Conservation (phyloP, 148 eudicot genomes). For the Vaccinium darrowii region DNA sequence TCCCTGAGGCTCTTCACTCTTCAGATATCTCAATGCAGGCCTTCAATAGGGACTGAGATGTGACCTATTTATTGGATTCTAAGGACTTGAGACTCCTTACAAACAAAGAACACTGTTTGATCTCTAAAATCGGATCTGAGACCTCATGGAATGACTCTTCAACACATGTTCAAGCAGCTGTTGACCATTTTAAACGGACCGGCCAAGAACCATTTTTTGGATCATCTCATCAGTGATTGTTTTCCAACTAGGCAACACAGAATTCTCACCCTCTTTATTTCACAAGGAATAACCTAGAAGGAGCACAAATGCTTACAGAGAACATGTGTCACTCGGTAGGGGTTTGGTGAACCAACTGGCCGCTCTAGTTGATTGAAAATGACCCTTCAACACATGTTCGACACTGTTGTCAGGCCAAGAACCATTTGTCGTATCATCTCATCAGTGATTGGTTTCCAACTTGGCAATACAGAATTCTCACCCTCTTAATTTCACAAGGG, state of each 20-base stretch:
- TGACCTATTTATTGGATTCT: not conserved
- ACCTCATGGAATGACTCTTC: not conserved
- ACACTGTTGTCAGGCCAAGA: not conserved
- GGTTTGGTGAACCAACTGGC: not conserved
- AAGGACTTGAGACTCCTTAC: not conserved
- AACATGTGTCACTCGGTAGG: not conserved
- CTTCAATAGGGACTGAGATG: not conserved
- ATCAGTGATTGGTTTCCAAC: not conserved
- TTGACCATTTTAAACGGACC: not conserved
- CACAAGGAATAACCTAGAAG: not conserved
- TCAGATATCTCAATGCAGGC: not conserved
- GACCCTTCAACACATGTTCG: not conserved
- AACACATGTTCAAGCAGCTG: not conserved
- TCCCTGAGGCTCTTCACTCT: constrained; percentile 5
- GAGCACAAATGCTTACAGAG: not conserved
- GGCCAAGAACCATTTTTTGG: not conserved
- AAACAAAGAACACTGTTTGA: not conserved
- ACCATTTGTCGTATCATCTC: not conserved
- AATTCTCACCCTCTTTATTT: not conserved
- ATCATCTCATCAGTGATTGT: not conserved
- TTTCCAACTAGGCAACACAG: not conserved
- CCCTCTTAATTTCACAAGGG: not conserved
- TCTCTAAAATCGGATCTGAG: not conserved
- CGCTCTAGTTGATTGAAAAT: not conserved
- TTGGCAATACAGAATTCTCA: not conserved